These are phyloP conservation scores for Aegilops speltoides DNA, from an alignment of 176 grass and related monocot species.

Conservation along the genomic window DNA sequence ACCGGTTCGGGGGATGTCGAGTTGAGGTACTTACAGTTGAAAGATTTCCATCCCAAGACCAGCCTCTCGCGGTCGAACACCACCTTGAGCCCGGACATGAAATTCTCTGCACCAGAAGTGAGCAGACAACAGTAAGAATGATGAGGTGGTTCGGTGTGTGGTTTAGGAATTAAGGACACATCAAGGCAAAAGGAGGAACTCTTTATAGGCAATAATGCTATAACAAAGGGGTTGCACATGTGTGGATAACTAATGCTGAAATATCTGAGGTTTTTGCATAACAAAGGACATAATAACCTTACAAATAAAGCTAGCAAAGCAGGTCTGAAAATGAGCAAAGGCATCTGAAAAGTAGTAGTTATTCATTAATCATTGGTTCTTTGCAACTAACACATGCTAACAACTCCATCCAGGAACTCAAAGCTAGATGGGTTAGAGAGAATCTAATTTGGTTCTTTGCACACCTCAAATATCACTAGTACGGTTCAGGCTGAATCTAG, in stretches of 20 bases:
- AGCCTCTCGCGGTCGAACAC: slow-evolving; percentile 79
- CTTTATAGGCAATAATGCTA: not conserved
- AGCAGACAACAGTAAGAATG: not conserved
- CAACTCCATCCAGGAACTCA: not conserved
- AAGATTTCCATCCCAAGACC: slow-evolving; percentile 74
- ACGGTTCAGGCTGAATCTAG: not conserved
- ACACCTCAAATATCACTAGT: slow-evolving; percentile 1
- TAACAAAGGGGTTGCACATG: not conserved
- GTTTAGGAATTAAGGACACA: not conserved
- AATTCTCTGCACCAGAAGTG: slow-evolving; percentile 77
- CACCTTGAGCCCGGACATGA: slow-evolving; percentile 71
- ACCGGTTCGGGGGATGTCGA: not conserved
- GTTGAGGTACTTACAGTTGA: slow-evolving; percentile 62
- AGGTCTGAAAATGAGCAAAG: not conserved
- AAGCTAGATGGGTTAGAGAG: not conserved
- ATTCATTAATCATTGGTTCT: slow-evolving; percentile 2
- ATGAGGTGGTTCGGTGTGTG: not conserved
- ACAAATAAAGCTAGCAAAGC: slow-evolving; percentile 2
- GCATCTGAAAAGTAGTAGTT: not conserved
- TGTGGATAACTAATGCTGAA: not conserved
- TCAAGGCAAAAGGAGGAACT: slow-evolving; percentile 1
- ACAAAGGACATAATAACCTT: not conserved
- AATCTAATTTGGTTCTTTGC: not conserved
- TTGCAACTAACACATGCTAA: not conserved
- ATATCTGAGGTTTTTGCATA: not conserved